These are phyloP conservation scores for Fraxinus albicans DNA, from an alignment of 305 asterid species.

Conservation along the genomic window DNA sequence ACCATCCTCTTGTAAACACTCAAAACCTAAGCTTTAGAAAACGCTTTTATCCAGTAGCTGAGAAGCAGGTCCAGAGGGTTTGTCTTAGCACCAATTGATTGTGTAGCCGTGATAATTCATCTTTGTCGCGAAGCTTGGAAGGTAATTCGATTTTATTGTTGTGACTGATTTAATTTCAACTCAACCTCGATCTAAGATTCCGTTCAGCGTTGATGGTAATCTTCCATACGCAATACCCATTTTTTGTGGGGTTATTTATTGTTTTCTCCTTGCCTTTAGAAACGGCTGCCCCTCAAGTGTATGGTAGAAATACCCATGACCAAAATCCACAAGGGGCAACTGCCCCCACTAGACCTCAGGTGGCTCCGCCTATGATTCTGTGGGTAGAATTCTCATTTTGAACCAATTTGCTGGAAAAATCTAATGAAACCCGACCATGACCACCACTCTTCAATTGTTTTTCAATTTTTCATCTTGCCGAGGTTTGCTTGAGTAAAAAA, in stretches of 20 bases:
- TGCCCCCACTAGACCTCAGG: neutral
- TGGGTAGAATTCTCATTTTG: neutral
- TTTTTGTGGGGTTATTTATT: neutral
- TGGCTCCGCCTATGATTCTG: neutral
- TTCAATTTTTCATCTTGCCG: neutral
- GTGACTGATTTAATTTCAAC: too few relatives aligned
- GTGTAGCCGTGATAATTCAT: too few relatives aligned
- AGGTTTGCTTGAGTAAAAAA: neutral
- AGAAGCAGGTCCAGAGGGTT: too few relatives aligned
- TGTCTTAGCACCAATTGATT: too few relatives aligned
- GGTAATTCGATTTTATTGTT: too few relatives aligned
- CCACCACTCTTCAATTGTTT: neutral
- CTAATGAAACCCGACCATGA: neutral
- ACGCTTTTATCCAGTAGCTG: too few relatives aligned
- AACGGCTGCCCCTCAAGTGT: neutral
- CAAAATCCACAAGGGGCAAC: neutral
- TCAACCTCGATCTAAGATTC: too few relatives aligned
- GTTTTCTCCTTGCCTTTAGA: neutral
- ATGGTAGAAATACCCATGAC: neutral
- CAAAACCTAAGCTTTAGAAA: too few relatives aligned
- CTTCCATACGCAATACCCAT: neutral
- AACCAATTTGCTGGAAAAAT: neutral
- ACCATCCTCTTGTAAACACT: too few relatives aligned
- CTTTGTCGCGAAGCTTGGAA: too few relatives aligned
- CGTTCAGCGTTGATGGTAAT: neutral